Evolutionary conservation across 2,329 filamentous ascomycete species (phyloP), one percentile per base, ranked within the genome.

Genomic region (Beauveria rudraprayagi): DNA sequence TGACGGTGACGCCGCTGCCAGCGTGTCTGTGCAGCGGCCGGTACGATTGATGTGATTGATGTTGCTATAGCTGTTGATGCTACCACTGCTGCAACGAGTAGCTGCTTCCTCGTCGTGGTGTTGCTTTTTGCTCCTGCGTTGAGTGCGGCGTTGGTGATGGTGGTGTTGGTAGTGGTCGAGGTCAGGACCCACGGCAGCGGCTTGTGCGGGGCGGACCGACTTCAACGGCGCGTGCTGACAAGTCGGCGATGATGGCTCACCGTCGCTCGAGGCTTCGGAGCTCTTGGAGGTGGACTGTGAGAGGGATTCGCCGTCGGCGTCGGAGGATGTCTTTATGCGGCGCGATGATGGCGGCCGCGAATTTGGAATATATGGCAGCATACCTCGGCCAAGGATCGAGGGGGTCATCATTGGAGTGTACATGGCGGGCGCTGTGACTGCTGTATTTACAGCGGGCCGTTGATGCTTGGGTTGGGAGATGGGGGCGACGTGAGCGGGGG

Each of bases 101-200:
- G 34, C 34, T 11, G 34, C 26, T 30, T 22, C 16, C 22, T 48
- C 9, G 5, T 57, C 30, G 26, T n/a, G 11, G 22, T 57, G 50
- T 16, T 53, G 28, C 40, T 28, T 26, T 26, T 43, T 54, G 17
- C 17, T 40, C n/a, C 24, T 37, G 19, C 43, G 50, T 28, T 43
- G 41, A 16, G 41, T 30, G 4, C 30, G 37, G 22, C 43, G 40
- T 22, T 37, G 28, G n/a, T 51, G 48, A 40, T 37, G 50, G 48
- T 37, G 28, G 30, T 37, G 50, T 11, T 16, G 50, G 30, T 16
- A n/a, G 16, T 22, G 30, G 48, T 11, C 48, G 34, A 52, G 19
- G 37, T 53, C 43, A 17, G 16, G 50, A 41, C 50, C 58, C 58
- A 60, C 58, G 58, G 48, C 57, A 47, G 41, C 57, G 57, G 50